Percentiles rank a stretch among this genome's conserved stretches.
Conservation (phyloP, 345 rosid genomes). For the Jatropha curcas region DNA sequence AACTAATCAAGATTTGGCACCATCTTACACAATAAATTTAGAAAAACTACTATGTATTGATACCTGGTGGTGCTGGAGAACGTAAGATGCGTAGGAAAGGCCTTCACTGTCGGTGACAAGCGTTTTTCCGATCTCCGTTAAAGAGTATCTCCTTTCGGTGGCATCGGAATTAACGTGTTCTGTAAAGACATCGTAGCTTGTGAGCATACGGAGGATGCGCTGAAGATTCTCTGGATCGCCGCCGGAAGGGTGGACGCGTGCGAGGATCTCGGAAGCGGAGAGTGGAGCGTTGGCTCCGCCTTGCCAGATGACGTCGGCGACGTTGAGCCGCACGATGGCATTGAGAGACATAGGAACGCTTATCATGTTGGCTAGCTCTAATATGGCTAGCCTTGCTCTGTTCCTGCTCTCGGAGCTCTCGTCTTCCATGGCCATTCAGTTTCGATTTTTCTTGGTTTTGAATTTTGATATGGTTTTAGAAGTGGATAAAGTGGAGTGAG, state of each 20-base stretch:
- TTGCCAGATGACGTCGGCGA: slow-evolving; percentile 86
- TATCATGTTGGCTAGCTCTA: slow-evolving; percentile 88
- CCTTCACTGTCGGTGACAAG: slow-evolving; percentile 71
- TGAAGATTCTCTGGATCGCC: slow-evolving; percentile 71
- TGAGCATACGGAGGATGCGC: slow-evolving; percentile 82
- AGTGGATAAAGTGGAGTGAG: not conserved
- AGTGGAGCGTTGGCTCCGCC: slow-evolving; percentile 69
- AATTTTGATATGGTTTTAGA: not conserved
- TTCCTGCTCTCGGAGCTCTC: slow-evolving; percentile 55
- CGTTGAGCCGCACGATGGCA: slow-evolving; percentile 69
- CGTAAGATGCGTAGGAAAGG: slow-evolving; percentile 72
- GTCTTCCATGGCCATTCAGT: slow-evolving; percentile 34
- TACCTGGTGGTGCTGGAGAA: slow-evolving; percentile 96
- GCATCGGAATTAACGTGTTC: slow-evolving; percentile 48
- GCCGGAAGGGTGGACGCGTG: slow-evolving; percentile 35
- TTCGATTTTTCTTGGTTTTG: too few species aligned
- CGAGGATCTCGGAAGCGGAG: slow-evolving; percentile 73
- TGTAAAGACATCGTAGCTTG: slow-evolving; percentile 70
- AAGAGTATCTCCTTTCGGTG: slow-evolving; percentile 53
- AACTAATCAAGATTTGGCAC: not conserved
- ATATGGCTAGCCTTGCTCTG: slow-evolving; percentile 57
- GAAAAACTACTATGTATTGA: too few species aligned
- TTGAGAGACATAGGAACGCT: slow-evolving; percentile 92
- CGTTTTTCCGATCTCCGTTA: slow-evolving; percentile 74
- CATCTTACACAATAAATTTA: too few species aligned